phyloP scores from a whole-genome alignment of 352 stramenopile genomes.

The Phytophthora multivora region DNA sequence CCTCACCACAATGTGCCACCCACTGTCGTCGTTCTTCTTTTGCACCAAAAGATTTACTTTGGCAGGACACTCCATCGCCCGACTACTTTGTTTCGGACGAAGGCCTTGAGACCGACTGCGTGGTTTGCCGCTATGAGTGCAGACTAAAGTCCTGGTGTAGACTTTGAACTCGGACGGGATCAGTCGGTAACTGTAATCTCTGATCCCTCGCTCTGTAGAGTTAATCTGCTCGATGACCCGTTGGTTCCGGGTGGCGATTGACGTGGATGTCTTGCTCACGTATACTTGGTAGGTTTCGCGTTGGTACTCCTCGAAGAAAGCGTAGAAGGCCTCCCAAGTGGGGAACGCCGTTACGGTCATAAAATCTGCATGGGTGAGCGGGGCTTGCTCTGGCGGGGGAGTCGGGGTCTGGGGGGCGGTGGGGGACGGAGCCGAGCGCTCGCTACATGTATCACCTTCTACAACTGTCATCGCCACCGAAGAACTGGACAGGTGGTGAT shows the following conservation, averaged over 20 bases:
- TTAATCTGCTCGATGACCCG: neutral
- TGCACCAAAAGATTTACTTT: neutral
- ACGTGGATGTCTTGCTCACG: neutral
- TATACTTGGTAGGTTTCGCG: neutral
- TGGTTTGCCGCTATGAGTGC: neutral
- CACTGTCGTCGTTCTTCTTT: neutral
- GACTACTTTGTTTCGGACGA: neutral
- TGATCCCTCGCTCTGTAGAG: neutral
- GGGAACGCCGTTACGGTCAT: neutral
- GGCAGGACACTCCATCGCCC: neutral
- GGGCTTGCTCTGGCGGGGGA: neutral
- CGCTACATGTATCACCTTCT: neutral
- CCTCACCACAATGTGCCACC: slow-evolving; percentile 1
- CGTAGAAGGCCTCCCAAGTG: slow-evolving; percentile 1
- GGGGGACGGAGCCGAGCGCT: neutral
- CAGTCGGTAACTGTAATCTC: neutral
- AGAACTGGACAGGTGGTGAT: too few relatives aligned
- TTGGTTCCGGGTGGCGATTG: neutral
- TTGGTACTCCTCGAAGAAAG: slow-evolving; percentile 1
- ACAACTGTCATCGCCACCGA: too few relatives aligned
- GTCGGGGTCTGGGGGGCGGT: neutral
- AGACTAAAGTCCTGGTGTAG: slow-evolving; percentile 1
- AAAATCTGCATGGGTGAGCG: neutral
- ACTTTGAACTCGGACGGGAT: neutral
- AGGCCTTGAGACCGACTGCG: neutral